Evolutionary conservation across 352 stramenopile species (phyloP), one percentile per base, ranked within the genome.

Genomic region (Nothophytophthora sp.): DNA sequence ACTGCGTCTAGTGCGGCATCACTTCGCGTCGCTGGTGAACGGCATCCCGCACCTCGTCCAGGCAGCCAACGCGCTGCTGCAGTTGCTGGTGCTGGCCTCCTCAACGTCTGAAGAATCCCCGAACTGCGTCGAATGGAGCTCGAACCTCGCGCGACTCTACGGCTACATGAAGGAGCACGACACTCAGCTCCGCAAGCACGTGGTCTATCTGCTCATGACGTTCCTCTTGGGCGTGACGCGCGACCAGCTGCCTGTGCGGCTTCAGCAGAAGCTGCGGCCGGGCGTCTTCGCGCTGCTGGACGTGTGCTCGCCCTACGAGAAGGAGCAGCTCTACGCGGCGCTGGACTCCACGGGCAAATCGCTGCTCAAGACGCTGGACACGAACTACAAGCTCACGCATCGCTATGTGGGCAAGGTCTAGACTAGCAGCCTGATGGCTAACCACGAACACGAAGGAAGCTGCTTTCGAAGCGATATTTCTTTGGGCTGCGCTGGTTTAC

Each of bases 361-460:
- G 42, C 55, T 95, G 50, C 80, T 95, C 57, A 93, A 93, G 69
- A 81, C 70, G 27, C 65, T 95, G 45, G 85, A 95, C 55, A 86
- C 66, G 12, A 89, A 63, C 51, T 95, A 91, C 78, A 95, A 93
- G 60, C 77, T 91, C 49, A 90, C 77, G 18, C 73, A 95, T 72
- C 81, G 84, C 39, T 95, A 90, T 60, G 82, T 70, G 13, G 85
- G 82, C 64, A 95, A 95, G 61, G 81, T 95, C 18, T 95, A 88
- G 49, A 36, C 25, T 42, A 23, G 47, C 43, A 47, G 34, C 47
- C 41, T 42, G 19, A 51, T 29, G 25, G 24, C 29, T 27, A 22
- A 45, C 20, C 4, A 15, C 16, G 28, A 7, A 35, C 20, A 55
- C 27, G 35, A 10, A 8, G n/a, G 47, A 55, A 40, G 43, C 22